Evolutionary conservation across 257 asterid genomes (phyloP), one percentile per base, ranked within the genome.

Genomic region (Lavandula angustifolia): DNA sequence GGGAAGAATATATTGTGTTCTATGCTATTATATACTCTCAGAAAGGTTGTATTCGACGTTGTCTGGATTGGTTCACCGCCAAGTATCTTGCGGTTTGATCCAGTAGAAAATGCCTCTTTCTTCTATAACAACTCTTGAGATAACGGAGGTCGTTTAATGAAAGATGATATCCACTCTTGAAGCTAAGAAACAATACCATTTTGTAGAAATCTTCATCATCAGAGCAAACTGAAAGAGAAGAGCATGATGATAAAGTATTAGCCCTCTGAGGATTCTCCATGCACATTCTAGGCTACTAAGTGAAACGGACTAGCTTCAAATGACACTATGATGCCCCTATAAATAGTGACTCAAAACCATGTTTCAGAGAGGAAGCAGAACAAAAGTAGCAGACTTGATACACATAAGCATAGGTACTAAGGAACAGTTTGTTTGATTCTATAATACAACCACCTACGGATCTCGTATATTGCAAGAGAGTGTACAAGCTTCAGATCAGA

Each of bases 111-210:
- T 22, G 2, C 27, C 27, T 22, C 27, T 22, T 22, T 22, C 27
- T 22, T 22, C 27, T 22, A 22, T 48, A 52, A 71, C 14, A 11
- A 38, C 72, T 52, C 62, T 66, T 17, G 29, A 43, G 59, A 33
- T 16, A 3, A 46, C 5, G 35, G 58, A 51, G 67, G 63, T 31
- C 71, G 12, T 59, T 56, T 53, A 64, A 34, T 42, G 70, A 33
- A 34, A 27, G 55, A 55, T 51, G 44, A 51, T 44, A 60, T 60
- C 64, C 50, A 61, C 53, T 67, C 18, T 35, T 17, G 58, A 59
- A 66, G 47, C 18, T 51, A 46, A n/a, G 50, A 66, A 70, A 60
- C 44, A 62, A 67, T 17, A 18, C 67, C 64, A 71, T 33, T 60
- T 52, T 0, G 34, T 13, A 9, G 33, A 41, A 56, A 60, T 38